Base-by-base conservation (phyloP, 306 rosid species). In the Glycyrrhiza uralensis region DNA sequence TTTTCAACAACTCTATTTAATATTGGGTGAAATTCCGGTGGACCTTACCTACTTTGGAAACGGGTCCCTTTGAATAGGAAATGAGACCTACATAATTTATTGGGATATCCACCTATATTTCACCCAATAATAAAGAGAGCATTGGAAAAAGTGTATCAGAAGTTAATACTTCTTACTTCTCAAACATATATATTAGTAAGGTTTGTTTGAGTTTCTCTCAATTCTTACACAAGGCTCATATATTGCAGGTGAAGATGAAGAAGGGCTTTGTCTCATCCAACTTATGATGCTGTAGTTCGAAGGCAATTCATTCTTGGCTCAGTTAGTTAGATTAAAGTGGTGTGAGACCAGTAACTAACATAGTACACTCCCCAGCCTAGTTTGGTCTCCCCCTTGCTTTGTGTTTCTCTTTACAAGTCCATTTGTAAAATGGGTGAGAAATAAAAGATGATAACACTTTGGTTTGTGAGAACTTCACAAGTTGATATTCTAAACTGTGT, bases 281-380 rank as follows among this genome's bases (percentile, higher is more conserved):
- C 58, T 61, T 77, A 29, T 35, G 73, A 74, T 68, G 76, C 47
- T 65, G 80, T 73, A 69, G 68, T 75, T 76, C 89, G 56, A 84
- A 54, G 97, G 97, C 97, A 92, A 92, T 32, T 92, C 96, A 89
- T 92, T 89, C 97, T 89, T 92, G 97, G 96, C 97, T 92, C 79
- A 68, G 89, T 84, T 77, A 24, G 15, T 44, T 26, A 44, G 38
- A 72, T 22, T 23, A 15, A 26, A 51, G 74, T 71, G 73, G 77
- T 79, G 77, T 79, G 85, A 42, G 42, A 81, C 54, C 77, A 49
- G 45, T 20, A 47, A 33, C 77, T 20, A 47, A 33, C 77, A 85
- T 58, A 61, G 72, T 52, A 30, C 63, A 39, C 20, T 60, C 70
- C 54, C 39, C 39, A 58, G 74, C 38, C 45, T 61, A 71, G 36